These are phyloP conservation scores for Wakefieldia striispora DNA, from an alignment of 768 basidiomycete species.

Conservation along the genomic window DNA sequence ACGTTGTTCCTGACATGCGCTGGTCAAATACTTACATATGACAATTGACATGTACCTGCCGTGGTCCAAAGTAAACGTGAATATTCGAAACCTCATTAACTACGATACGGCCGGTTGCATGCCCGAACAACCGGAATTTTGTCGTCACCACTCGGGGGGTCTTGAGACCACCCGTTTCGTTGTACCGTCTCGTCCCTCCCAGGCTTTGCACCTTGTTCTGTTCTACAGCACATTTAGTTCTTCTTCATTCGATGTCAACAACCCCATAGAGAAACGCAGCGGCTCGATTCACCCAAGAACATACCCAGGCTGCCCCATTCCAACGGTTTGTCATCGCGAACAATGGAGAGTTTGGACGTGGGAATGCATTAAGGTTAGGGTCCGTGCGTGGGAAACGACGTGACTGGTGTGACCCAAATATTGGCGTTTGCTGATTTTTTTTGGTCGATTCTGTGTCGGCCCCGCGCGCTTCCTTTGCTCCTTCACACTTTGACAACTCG, in stretches of 20 bases:
- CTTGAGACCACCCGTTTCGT: conserved; percentile 22
- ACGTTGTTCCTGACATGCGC: too few relatives aligned
- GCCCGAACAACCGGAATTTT: conserved; percentile 5
- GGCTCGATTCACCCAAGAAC: not conserved
- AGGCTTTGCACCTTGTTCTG: conserved; percentile 1
- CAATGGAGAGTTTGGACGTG: conserved; percentile 31
- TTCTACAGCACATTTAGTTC: not conserved
- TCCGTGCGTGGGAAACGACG: conserved; percentile 42
- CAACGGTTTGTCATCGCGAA: conserved; percentile 1
- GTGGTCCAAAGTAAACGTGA: too few relatives aligned
- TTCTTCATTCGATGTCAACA: not conserved
- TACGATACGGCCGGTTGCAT: too few relatives aligned
- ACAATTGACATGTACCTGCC: too few relatives aligned
- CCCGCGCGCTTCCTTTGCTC: conserved; percentile 45
- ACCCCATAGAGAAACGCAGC: not conserved
- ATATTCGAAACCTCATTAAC: too few relatives aligned
- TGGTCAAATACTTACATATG: too few relatives aligned
- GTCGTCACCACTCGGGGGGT: conserved; percentile 22
- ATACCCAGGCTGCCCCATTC: not conserved
- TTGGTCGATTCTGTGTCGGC: conserved; percentile 41
- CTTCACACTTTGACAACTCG: conserved; percentile 44
- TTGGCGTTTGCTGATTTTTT: conserved; percentile 41
- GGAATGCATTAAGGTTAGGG: conserved; percentile 39
- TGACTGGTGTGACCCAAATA: conserved; percentile 37
- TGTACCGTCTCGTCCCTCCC: not conserved